These are phyloP conservation scores for Thelephora ganbajun DNA, from an alignment of 768 basidiomycete genomes.

Conservation along the genomic window DNA sequence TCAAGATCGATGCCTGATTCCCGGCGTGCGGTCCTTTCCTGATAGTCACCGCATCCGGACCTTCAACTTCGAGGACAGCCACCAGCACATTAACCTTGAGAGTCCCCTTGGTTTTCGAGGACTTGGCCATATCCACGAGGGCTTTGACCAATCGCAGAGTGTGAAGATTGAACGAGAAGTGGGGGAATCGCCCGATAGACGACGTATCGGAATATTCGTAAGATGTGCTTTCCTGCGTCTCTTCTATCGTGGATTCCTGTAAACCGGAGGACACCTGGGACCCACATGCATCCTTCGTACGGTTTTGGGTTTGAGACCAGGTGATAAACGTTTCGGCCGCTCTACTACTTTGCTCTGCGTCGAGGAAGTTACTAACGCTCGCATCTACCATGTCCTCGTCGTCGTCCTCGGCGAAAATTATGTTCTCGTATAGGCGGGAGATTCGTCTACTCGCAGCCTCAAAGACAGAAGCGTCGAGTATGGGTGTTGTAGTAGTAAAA, in stretches of 20 bases:
- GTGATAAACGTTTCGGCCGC: slow-evolving; percentile 27
- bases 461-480: slow-evolving; percentile 11
- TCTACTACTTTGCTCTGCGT: slow-evolving; percentile 24
- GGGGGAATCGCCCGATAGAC: slow-evolving; percentile 61
- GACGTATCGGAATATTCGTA: slow-evolving; percentile 49
- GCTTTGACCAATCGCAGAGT: slow-evolving; percentile 35
- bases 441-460: slow-evolving; percentile 59
- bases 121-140: slow-evolving; percentile 11
- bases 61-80: slow-evolving; percentile 63
- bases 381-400: slow-evolving; percentile 17
- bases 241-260: slow-evolving; percentile 15
- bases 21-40: slow-evolving; percentile 63
- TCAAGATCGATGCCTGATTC: slow-evolving; percentile 51
- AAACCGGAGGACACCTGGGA: slow-evolving; percentile 3
- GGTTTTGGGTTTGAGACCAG: slow-evolving; percentile 37
- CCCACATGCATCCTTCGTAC: slow-evolving; percentile 3
- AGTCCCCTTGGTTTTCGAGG: slow-evolving; percentile 21
- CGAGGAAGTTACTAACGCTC: slow-evolving; percentile 1
- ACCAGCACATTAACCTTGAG: slow-evolving; percentile 46
- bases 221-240: slow-evolving; percentile 35
- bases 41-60: slow-evolving; percentile 51
- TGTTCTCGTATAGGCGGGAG: slow-evolving; percentile 55
- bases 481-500: slow-evolving; percentile 16
- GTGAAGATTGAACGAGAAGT: slow-evolving; percentile 62
- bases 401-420: slow-evolving; percentile 43